Percentiles rank a stretch among this genome's conserved stretches.
Evolutionary conservation across 2,329 filamentous ascomycete species (phyloP).

Genomic region (Pseudocercospora crystallina): DNA sequence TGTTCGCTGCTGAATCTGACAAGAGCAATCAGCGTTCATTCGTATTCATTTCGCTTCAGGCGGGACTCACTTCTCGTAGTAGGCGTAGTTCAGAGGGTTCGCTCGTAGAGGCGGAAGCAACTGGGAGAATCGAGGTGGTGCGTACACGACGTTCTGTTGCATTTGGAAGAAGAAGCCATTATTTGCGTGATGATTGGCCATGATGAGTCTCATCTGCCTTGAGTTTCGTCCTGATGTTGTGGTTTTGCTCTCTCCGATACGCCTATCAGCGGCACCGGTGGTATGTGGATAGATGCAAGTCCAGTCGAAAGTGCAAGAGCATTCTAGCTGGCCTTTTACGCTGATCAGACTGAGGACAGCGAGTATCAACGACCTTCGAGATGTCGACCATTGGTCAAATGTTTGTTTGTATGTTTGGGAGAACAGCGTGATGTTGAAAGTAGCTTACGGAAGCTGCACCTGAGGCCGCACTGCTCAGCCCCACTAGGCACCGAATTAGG

Average conservation of each 20-base stretch:
- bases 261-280: too few species aligned
- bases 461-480: background rate
- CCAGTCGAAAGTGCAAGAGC: background rate
- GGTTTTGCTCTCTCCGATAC: too few species aligned
- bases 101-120: too few species aligned
- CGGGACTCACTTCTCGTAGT: background rate
- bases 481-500: constrained; percentile 4
- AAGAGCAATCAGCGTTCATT: background rate
- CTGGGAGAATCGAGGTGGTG: too few species aligned
- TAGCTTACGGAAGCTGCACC: background rate
- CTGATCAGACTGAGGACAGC: background rate
- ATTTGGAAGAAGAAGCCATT: background rate
- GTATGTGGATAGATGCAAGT: too few species aligned
- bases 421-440: background rate
- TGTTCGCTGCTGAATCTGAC: background rate
- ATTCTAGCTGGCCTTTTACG: background rate
- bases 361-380: background rate
- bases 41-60: too few species aligned
- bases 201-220: too few species aligned
- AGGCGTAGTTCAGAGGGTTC: background rate
- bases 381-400: background rate
- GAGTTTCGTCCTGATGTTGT: too few species aligned
- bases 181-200: background rate
- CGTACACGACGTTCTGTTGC: background rate
- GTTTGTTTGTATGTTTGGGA: background rate